phyloP scores from a whole-genome alignment of 225 moss, liverwort and hornwort species.

The Pseudisothecium myosuroides region DNA sequence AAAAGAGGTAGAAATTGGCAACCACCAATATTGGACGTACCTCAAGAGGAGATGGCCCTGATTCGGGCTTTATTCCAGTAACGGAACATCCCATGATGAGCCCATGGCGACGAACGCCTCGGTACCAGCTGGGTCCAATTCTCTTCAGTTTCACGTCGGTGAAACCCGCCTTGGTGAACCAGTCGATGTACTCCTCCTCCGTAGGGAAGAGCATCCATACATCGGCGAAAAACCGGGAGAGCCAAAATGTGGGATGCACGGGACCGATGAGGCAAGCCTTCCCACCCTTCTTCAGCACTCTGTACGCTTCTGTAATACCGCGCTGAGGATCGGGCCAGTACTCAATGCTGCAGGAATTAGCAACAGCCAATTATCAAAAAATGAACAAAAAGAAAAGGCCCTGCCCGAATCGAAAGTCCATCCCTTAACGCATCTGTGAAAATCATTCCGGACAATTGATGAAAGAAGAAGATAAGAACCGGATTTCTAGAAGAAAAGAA shows the following conservation, averaged over 20 bases:
- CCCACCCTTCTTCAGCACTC: slow-evolving; percentile 89
- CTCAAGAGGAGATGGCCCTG: slow-evolving; percentile 81
- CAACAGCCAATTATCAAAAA: neutral
- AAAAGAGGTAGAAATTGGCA: neutral
- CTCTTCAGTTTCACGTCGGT: slow-evolving; percentile 88
- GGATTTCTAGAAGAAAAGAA: neutral
- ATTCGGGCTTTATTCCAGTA: slow-evolving; percentile 72
- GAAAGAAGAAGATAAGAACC: neutral
- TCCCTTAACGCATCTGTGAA: neutral
- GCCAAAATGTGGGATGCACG: slow-evolving; percentile 89
- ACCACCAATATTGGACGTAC: neutral
- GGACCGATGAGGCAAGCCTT: slow-evolving; percentile 96
- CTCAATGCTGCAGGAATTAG: slow-evolving; percentile 67
- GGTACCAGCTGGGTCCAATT: slow-evolving; percentile 96
- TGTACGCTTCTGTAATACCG: slow-evolving; percentile 87
- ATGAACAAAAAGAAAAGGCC: neutral
- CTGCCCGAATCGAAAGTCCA: neutral
- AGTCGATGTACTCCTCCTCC: slow-evolving; percentile 83
- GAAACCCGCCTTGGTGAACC: slow-evolving; percentile 98
- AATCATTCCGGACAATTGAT: neutral
- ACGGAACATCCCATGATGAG: slow-evolving; percentile 99
- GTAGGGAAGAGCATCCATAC: slow-evolving; percentile 99
- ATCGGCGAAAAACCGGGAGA: slow-evolving; percentile 87
- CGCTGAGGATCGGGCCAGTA: slow-evolving; percentile 99
- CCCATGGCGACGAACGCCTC: slow-evolving; percentile 93